Evolutionary conservation across 371 early-diverging fungal genomes (phyloP), one percentile per base, ranked within the genome.

Genomic region (Mucor piriformis): DNA sequence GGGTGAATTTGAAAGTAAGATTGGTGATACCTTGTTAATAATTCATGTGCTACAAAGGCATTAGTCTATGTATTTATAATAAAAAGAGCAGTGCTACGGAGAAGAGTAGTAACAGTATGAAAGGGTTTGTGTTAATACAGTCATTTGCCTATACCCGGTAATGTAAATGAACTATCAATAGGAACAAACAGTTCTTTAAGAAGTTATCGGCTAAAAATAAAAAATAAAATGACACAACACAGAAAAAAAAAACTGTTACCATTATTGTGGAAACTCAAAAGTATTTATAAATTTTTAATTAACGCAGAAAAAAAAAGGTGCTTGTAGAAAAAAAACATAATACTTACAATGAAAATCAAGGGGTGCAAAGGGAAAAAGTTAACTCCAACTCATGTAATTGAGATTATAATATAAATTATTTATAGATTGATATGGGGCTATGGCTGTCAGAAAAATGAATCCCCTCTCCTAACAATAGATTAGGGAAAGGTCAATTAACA

Each of bases 191-290:
- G 24, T 42, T 54, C 61, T 61, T 42, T 50, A 35, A 54, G 32
- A 38, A 54, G 55, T 49, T 49, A 37, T 38, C 13, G 20, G 23
- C 55, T 55, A 55, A 59, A 51, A 51, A 54, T 49, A 54, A 40
- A 54, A 48, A 11, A 11, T 37, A 54, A 48, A 11, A 11, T 37
- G 11, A 3, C 46, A 46, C 46, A 46, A 11, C 20, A 46, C 44
- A 54, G 24, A 54, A 44, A 54, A 54, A 23, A 23, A 52, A 38
- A 27, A 37, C 16, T 38, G 38, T 34, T 34, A 34, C 34, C 34
- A 34, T 38, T 38, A 20, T 29, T 29, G 29, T 29, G 29, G 29
- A 18, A 16, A 42, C 42, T 8, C n/a, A 18, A 42, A 42, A 18
- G 42, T 42, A 42, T 42, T 42, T 42, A 7, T 42, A 42, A 42